Conservation (phyloP, 1,284 basidiomycete species). For the Rhodotorula sp. region DNA sequence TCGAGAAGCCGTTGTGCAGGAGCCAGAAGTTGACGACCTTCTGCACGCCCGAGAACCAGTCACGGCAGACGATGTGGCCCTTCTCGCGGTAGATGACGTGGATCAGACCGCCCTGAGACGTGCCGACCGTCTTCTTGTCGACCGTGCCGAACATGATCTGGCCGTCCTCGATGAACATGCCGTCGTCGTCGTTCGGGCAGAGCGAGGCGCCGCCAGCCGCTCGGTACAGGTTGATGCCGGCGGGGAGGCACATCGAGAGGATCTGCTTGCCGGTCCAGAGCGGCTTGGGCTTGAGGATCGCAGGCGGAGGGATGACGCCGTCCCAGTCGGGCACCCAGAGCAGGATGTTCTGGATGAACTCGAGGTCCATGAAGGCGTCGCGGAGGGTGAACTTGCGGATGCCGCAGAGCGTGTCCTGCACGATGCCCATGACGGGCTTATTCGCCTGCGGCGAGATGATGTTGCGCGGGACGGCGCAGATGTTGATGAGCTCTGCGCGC, state of each 20-base stretch:
- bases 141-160: constrained; percentile 94
- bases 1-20: constrained; percentile 97
- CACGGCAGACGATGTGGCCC: constrained; percentile 87
- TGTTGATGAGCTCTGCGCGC: constrained; percentile 94
- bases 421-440: constrained; percentile 99
- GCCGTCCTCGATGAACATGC: constrained; percentile 95
- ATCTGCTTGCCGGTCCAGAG: constrained; percentile 99
- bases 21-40: constrained; percentile 98
- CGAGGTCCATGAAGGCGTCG: constrained; percentile 91
- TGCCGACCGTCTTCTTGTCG: constrained; percentile 97
- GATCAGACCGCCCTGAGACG: constrained; percentile 88
- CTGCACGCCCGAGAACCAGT: constrained; percentile 91
- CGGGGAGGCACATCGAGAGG: constrained; percentile 86
- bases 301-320: constrained; percentile 85
- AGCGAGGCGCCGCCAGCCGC: constrained; percentile 74
- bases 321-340: constrained; percentile 99
- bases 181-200: constrained; percentile 85
- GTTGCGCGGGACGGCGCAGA: constrained; percentile 98
- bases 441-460: constrained; percentile 99
- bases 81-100: constrained; percentile 98
- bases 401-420: constrained; percentile 97
- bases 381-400: constrained; percentile 96
- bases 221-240: constrained; percentile 84
- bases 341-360: constrained; percentile 91
- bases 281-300: constrained; percentile 94